Percentiles rank a stretch among this genome's conserved stretches.
These are phyloP conservation scores for Cyberlindnera japonica DNA, from an alignment of 805 yeast species.

Conservation along the genomic window DNA sequence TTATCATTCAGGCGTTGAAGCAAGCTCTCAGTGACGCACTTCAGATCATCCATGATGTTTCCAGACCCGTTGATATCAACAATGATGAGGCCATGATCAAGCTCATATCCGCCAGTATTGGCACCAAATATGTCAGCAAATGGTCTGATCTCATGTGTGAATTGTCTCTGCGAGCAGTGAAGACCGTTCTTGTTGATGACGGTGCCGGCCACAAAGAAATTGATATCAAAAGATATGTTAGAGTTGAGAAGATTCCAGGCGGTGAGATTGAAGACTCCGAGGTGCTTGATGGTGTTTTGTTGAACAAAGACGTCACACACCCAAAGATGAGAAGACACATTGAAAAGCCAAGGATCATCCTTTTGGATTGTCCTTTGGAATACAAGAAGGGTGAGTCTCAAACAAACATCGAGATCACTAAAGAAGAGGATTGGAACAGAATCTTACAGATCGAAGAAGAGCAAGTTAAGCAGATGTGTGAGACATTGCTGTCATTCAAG, in stretches of 20 bases:
- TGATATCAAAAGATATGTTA: conserved; percentile 87
- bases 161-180: conserved; percentile 83
- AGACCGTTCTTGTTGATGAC: conserved; percentile 67
- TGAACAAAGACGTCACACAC: conserved; percentile 97
- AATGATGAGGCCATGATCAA: conserved; percentile 86
- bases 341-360: conserved; percentile 82
- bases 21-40: conserved; percentile 88
- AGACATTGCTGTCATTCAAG: conserved; percentile 73
- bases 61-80: conserved; percentile 76
- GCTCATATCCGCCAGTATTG: conserved; percentile 86
- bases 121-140: conserved; percentile 87
- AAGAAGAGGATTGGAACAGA: conserved; percentile 95
- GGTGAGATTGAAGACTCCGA: conserved; percentile 90
- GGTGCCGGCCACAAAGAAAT: conserved; percentile 66
- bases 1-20: conserved; percentile 90
- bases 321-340: conserved; percentile 94
- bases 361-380: conserved; percentile 95
- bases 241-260: conserved; percentile 96
- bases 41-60: conserved; percentile 77
- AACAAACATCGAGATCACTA: conserved; percentile 94
- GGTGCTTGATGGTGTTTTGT: conserved; percentile 86
- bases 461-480: conserved; percentile 86
- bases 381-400: conserved; percentile 99
- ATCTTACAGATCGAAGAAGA: conserved; percentile 96
- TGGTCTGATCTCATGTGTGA: conserved; percentile 93